Evolutionary conservation across 2,329 filamentous ascomycete genomes (phyloP).

Genomic region (Colletotrichum coccodes): DNA sequence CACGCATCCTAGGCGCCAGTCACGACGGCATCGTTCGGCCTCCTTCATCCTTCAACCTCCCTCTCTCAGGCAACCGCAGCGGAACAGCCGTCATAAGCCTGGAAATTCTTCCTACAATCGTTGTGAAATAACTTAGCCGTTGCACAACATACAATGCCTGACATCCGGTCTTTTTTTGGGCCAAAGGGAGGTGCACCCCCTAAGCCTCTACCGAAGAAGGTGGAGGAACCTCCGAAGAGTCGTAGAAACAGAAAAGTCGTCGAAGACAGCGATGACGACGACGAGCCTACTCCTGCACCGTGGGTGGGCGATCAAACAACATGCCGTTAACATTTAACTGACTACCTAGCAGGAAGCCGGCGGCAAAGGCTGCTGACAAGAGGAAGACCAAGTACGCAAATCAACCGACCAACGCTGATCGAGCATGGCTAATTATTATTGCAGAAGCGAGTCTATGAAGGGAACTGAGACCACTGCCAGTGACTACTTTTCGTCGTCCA

Average conservation of each 20-base stretch:
- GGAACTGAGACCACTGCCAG: constrained; percentile 65
- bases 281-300: constrained; percentile 51
- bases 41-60: background rate
- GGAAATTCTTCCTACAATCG: background rate
- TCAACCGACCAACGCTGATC: background rate
- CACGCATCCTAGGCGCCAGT: constrained; percentile 21
- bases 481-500: constrained; percentile 65
- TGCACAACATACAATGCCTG: constrained; percentile 70
- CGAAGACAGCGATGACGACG: constrained; percentile 85
- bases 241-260: constrained; percentile 73
- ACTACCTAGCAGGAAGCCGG: constrained; percentile 12
- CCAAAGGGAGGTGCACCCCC: constrained; percentile 73
- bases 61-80: constrained; percentile 15
- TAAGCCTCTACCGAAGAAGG: constrained; percentile 58
- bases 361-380: constrained; percentile 48
- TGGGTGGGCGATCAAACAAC: background rate
- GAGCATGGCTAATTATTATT: constrained; percentile 17
- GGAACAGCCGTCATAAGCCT: background rate
- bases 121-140: background rate
- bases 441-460: constrained; percentile 53
- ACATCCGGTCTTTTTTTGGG: constrained; percentile 93
- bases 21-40: constrained; percentile 8
- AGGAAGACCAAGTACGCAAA: constrained; percentile 65
- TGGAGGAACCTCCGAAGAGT: constrained; percentile 54
- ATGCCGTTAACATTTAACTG: background rate